Base-by-base conservation (phyloP, 2,329 filamentous ascomycete genomes). In the Thermoascus crustaceus region DNA sequence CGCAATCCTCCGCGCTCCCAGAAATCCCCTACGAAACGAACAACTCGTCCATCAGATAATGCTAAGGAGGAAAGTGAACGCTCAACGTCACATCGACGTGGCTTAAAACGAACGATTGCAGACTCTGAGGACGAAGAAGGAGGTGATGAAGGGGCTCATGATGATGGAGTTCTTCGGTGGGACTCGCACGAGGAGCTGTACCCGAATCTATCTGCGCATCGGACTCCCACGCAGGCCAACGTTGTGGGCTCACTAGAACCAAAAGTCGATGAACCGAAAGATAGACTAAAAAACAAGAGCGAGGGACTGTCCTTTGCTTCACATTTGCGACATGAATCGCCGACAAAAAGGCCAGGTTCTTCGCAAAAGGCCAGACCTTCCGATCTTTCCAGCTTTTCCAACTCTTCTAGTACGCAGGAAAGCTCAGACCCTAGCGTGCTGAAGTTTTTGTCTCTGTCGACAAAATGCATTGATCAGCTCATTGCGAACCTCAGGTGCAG, bases 41-140 rank as follows among this genome's bases (percentile, higher is more conserved):
- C 35, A 10, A 23, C 32, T 18, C 23, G 9, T 30, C 26, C 20
- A n/a, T n/a, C n/a, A n/a, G n/a, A n/a, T n/a, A n/a, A n/a, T n/a
- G n/a, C n/a, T n/a, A n/a, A n/a, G n/a, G n/a, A 47, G 17, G 37
- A 37, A 13, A 27, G 27, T 17, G 35, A 34, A 14, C 21, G 18
- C 7, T 16, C 40, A n/a, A 32, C 34, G 4, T 29, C 35, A 19
- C 42, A 37, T 6, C 19, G 22, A n/a, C 39, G 29, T 16, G 41
- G 30, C 6, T 31, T 25, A 7, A 45, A 46, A 11, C 36, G 36
- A 27, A 47, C 57, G 2, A 54, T 62, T 37, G 50, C 50, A 7
- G 59, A 61, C 34, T 62, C 60, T 1, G 58, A 62, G 27, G 55
- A 54, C 29, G 55, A 60, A 20, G 51, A 52, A 7, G 30, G 18